Evolutionary conservation across 495 filamentous ascomycete species (phyloP), one percentile per base, ranked within the genome.

Genomic region (Hyaloscypha finlandica): DNA sequence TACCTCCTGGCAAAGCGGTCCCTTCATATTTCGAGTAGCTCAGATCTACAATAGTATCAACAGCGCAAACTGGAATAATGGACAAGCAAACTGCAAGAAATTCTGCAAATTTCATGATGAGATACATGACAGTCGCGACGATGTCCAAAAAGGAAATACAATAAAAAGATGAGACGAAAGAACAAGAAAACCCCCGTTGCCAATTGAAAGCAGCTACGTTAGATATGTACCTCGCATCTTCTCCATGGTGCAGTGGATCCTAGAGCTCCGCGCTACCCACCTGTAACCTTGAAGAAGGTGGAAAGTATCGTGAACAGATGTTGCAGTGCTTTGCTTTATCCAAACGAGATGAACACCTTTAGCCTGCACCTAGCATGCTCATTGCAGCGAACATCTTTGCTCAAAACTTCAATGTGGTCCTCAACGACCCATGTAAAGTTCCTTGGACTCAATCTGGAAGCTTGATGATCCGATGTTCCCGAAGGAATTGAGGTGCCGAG

Each of bases 11-110:
- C 25, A 78, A 74, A 0, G 68, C 61, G n/a, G 71, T 68, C 8
- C 76, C 76, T 56, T 77, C 73, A 58, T 83, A 83, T 22, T 70
- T 71, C n/a, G 81, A 78, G 63, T 84, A 83, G 22, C 73, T 74
- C 16, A 84, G 73, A 67, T 81, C 71, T n/a, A 79, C 75, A 25
- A 65, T 35, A 6, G 52, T 52, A 58, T 58, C 62, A 56, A 57
- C 62, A 32, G 32, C 45, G 29, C 22, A 0, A 20, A 35, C 31
- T 22, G n/a, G 9, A 22, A 29, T 58, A n/a, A 6, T 56, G 11
- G n/a, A 58, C 6, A n/a, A 57, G 20, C 16, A 61, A 22, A 51
- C 11, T 0, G 59, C 6, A 29, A 48, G 33, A 31, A 54, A 22
- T 31, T 16, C 29, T 6, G 20, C 25, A 1, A 8, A 3, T 30